These are phyloP conservation scores for Corymbia maculata DNA, from an alignment of 345 rosid genomes.

Conservation along the genomic window DNA sequence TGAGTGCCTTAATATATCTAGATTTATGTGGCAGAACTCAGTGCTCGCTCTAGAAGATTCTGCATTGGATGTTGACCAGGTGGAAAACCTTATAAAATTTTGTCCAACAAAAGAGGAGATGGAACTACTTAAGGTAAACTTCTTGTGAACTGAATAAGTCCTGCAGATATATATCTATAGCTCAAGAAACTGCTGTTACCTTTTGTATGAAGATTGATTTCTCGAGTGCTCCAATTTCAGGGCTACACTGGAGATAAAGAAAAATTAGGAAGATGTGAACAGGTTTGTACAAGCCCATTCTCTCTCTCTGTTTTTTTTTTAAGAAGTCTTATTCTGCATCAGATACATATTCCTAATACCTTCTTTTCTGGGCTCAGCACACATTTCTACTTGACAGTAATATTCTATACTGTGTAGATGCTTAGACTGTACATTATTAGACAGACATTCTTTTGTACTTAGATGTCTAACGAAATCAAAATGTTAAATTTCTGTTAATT, in stretches of 20 bases:
- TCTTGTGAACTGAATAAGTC: not conserved
- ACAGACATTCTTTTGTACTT: not conserved
- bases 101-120: conserved; percentile 93
- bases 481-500: not conserved
- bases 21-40: conserved; percentile 36
- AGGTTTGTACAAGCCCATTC: conserved; percentile 22
- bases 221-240: conserved; percentile 21
- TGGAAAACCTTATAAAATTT: conserved; percentile 82
- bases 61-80: conserved; percentile 76
- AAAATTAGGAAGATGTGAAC: conserved; percentile 88
- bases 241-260: conserved; percentile 79
- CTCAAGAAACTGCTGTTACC: not conserved
- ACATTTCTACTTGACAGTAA: not conserved
- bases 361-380: not conserved
- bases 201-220: not conserved
- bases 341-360: too few species aligned
- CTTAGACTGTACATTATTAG: not conserved
- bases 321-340: too few species aligned
- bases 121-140: conserved; percentile 68
- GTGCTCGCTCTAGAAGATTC: conserved; percentile 81
- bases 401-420: not conserved
- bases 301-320: too few species aligned
- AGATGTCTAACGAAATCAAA: not conserved
- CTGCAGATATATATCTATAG: not conserved
- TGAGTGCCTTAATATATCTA: not conserved